These are phyloP conservation scores for Smittium culicis DNA, from an alignment of 371 early-diverging fungal genomes.

Conservation along the genomic window DNA sequence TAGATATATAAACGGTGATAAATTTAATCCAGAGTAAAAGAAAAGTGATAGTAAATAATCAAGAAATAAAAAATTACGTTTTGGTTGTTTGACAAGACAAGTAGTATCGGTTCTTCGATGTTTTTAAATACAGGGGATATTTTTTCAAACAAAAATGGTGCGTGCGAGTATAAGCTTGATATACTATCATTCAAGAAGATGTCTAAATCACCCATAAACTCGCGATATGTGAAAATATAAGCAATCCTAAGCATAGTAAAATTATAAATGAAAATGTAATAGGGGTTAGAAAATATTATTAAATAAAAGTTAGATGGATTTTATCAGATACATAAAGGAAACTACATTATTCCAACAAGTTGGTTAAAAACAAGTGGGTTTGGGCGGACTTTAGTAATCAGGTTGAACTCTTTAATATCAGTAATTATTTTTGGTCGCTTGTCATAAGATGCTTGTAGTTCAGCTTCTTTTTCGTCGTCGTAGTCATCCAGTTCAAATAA, in stretches of 20 bases:
- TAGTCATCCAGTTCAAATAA: not conserved
- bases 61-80: no score
- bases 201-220: not conserved
- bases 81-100: not conserved
- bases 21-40: no score
- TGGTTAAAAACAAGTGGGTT: slow-evolving; percentile 4
- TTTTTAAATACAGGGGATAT: not conserved
- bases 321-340: not conserved
- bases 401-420: not conserved
- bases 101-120: not conserved
- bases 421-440: not conserved
- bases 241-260: not conserved
- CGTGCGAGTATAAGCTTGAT: not conserved
- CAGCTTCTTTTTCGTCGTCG: not conserved
- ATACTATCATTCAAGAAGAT: not conserved
- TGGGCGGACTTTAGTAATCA: not conserved
- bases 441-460: not conserved
- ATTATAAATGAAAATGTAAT: not conserved
- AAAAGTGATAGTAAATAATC: no score
- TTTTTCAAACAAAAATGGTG: not conserved
- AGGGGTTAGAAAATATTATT: not conserved
- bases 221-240: not conserved
- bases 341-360: slow-evolving; percentile 4
- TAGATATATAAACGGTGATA: no score
- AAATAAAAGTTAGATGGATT: not conserved